A percentile compares a stretch with the other conserved stretches of the same genome.
phyloP scores from a whole-genome alignment of 768 basidiomycete species.

The Epithele typhae region DNA sequence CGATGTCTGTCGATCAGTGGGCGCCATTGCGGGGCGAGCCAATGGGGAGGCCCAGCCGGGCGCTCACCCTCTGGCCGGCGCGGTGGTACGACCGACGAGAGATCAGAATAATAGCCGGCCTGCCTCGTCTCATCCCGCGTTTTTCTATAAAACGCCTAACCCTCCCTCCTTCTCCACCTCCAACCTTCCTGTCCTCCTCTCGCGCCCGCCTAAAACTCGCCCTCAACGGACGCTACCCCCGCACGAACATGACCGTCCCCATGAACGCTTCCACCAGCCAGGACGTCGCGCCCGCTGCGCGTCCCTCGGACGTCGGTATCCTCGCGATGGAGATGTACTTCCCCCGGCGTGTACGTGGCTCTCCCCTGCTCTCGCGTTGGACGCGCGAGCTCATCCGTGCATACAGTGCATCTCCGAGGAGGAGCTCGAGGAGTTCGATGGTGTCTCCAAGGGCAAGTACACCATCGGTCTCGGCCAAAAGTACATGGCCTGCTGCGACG shows the following conservation, averaged over 20 bases:
- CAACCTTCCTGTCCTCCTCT: constrained; percentile 8
- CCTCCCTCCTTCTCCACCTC: constrained; percentile 6
- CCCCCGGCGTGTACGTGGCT: constrained; percentile 53
- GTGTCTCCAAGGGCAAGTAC: constrained; percentile 94
- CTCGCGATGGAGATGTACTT: constrained; percentile 94
- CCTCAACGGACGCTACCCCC: background rate
- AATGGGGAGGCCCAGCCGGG: constrained; percentile 3
- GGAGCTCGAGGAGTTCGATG: constrained; percentile 91
- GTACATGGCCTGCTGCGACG: constrained; percentile 98
- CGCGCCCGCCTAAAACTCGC: constrained; percentile 2
- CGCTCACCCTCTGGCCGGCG: constrained; percentile 1
- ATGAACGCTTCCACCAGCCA: constrained; percentile 19
- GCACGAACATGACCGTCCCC: constrained; percentile 25
- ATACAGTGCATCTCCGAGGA: constrained; percentile 89
- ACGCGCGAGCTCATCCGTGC: too few species aligned
- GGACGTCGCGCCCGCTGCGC: constrained; percentile 30
- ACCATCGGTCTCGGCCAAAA: constrained; percentile 98
- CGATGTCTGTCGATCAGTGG: background rate
- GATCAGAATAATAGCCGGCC: constrained; percentile 22
- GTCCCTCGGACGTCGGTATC: constrained; percentile 92
- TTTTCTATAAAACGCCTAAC: constrained; percentile 18
- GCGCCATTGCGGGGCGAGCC: constrained; percentile 3
- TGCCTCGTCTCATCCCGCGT: constrained; percentile 23
- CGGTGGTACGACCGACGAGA: constrained; percentile 25
- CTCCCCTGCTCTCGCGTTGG: background rate